Conservation (phyloP, 1,284 basidiomycete species). For the Cryptococcus sp. region DNA sequence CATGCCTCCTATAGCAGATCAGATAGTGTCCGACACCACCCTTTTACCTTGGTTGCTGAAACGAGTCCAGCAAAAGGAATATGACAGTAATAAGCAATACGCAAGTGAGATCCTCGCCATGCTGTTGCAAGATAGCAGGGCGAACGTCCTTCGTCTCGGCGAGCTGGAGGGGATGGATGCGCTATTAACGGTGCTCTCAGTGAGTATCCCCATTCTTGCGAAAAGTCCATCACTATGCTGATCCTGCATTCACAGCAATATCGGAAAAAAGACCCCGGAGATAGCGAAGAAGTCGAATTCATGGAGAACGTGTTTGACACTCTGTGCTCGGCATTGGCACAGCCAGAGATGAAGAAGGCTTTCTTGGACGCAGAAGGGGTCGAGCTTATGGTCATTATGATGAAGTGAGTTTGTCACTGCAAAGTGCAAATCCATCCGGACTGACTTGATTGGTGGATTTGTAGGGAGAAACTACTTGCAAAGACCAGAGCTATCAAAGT, state of each 20-base stretch:
- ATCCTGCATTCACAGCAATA: constrained; percentile 65
- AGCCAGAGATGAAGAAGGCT: constrained; percentile 71
- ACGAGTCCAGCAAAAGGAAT: constrained; percentile 69
- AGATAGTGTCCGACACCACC: constrained; percentile 70
- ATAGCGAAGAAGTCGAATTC: constrained; percentile 90
- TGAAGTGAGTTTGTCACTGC: constrained; percentile 66
- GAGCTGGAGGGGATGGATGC: constrained; percentile 77
- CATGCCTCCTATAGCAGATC: constrained; percentile 69
- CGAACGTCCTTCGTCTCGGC: constrained; percentile 66
- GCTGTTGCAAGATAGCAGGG: constrained; percentile 70
- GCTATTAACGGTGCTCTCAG: constrained; percentile 75
- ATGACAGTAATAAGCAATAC: constrained; percentile 84
- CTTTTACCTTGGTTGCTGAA: constrained; percentile 78
- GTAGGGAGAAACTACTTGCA: constrained; percentile 77
- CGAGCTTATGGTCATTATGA: constrained; percentile 94
- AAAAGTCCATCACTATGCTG: constrained; percentile 1
- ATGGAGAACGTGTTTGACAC: constrained; percentile 96
- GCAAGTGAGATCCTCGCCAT: constrained; percentile 87
- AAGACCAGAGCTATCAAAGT: constrained; percentile 83
- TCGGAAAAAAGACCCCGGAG: constrained; percentile 74
- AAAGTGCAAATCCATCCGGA: constrained; percentile 6
- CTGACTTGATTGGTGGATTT: constrained; percentile 2
- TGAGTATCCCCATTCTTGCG: constrained; percentile 55
- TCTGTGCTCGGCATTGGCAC: constrained; percentile 77
- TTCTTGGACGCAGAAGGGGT: constrained; percentile 91